Evolutionary conservation across 1,284 basidiomycete genomes (phyloP).

Genomic region (Tilletia caries): DNA sequence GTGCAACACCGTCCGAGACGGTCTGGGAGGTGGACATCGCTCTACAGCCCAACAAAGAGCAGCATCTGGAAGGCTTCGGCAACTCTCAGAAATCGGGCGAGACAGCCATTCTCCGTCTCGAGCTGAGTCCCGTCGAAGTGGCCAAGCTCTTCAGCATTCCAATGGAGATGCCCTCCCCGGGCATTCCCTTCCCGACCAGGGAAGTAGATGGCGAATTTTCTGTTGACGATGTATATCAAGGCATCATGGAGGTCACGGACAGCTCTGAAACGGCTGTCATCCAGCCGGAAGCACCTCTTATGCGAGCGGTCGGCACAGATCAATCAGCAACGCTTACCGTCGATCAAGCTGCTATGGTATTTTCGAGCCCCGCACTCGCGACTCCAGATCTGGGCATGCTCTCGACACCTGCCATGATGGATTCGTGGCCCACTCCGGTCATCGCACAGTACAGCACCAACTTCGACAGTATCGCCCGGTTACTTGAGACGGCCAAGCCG

Average conservation of each 20-base stretch:
- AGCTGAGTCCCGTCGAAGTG: slow-evolving; percentile 8
- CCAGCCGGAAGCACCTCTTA: not conserved
- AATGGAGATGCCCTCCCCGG: not conserved
- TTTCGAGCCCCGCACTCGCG: not conserved
- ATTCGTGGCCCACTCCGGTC: slow-evolving; percentile 1
- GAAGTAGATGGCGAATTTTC: not conserved
- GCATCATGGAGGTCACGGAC: not conserved
- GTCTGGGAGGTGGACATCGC: slow-evolving; percentile 8
- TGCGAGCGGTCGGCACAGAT: not conserved
- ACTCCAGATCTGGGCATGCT: not conserved
- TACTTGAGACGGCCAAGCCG: not conserved
- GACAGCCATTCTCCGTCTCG: slow-evolving; percentile 8
- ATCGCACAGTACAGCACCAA: not conserved
- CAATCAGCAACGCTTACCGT: not conserved
- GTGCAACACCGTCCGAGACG: not conserved
- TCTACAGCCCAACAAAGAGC: not conserved
- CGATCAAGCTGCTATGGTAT: not conserved
- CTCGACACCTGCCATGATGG: not conserved
- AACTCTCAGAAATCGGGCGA: not conserved
- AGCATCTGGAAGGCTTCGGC: too few species aligned
- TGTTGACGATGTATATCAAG: not conserved
- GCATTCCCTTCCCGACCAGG: not conserved
- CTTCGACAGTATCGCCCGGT: not conserved
- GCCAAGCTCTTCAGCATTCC: slow-evolving; percentile 4
- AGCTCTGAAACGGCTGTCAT: not conserved